Evolutionary conservation across 129 eudicot genomes (phyloP), one percentile per base, ranked within the genome.

Genomic region (Tagetes patula): DNA sequence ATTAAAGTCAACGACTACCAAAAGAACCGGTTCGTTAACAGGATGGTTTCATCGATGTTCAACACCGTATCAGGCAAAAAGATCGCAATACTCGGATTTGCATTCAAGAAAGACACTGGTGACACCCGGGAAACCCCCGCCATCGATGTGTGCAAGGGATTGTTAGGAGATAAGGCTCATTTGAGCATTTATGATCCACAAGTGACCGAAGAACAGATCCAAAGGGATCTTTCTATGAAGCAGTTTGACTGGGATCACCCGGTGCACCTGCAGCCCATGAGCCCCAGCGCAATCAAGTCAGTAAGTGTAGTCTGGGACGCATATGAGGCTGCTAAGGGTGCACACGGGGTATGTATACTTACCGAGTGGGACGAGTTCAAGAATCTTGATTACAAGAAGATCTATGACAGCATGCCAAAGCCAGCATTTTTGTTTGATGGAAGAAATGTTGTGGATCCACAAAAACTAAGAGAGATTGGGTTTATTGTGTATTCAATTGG

Each of bases 291-390:
- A 1, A 86, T 84, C 47, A 87, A 87, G 79, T 81, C 82, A 83
- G 94, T 90, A 53, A 88, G 77, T 7, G 77, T 75, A 14, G 96
- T 82, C 11, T 85, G 94, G 91, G 94, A 87, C 64, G 91, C 94
- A 1, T 90, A 90, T 56, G 87, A 80, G 72, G 93, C 96, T 4
- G 80, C 94, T 3, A 90, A 86, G 71, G 94, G 84, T 40, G 88
- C 96, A 0, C 96, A 90, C 38, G 94, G 80, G 38, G 77, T 90
- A 47, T 90, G 96, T 67, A 77, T 90, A 52, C 72, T 90, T 11
- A 90, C 96, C 6, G 96, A 90, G 81, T 90, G 96, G 96, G 90
- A 90, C 54, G 96, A 87, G 81, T 87, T 90, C 30, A 90, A 90
- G 80, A 79, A 75, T 32, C 87, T 90, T n/a, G 96, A 90, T 82